These are phyloP conservation scores for Panicum hallii DNA, from an alignment of 202 grass and related monocot species.

Conservation along the genomic window DNA sequence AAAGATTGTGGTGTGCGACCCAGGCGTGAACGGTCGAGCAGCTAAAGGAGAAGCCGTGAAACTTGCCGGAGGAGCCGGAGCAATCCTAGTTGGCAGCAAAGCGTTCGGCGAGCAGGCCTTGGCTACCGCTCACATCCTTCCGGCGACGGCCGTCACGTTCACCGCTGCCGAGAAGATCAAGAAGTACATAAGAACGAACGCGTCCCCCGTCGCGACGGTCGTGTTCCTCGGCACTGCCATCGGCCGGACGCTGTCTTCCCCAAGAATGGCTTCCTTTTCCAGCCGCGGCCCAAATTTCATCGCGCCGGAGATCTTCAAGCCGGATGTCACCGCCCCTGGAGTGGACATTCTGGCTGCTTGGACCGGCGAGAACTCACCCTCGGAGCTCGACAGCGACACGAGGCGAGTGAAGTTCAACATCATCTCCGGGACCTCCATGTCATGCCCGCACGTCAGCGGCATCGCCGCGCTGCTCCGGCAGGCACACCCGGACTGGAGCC, in stretches of 20 bases:
- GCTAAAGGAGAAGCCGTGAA: constrained; percentile 39
- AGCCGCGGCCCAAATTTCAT: constrained; percentile 32
- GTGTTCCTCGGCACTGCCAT: constrained; percentile 49
- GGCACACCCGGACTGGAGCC: constrained; percentile 41
- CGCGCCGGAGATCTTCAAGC: constrained; percentile 53
- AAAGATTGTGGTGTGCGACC: constrained; percentile 57
- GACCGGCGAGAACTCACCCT: constrained; percentile 40
- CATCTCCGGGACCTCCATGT: constrained; percentile 4
- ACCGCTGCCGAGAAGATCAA: constrained; percentile 26
- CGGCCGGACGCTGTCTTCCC: constrained; percentile 20
- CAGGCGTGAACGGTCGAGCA: not conserved
- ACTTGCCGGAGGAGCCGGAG: constrained; percentile 47
- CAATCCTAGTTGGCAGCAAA: constrained; percentile 12
- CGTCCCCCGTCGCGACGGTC: constrained; percentile 40
- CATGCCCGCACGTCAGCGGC: constrained; percentile 46
- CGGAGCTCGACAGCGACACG: constrained; percentile 18
- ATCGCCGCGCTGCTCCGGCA: constrained; percentile 44
- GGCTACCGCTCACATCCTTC: constrained; percentile 27
- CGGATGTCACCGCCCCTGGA: constrained; percentile 52
- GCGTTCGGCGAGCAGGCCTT: constrained; percentile 23
- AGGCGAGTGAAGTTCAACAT: constrained; percentile 47
- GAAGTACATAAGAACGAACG: constrained; percentile 4
- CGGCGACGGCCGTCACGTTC: constrained; percentile 22
- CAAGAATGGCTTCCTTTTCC: constrained; percentile 50
- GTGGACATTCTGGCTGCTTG: constrained; percentile 57